Conservation (phyloP, 768 basidiomycete genomes). For the Fistulinella prunicolor region DNA sequence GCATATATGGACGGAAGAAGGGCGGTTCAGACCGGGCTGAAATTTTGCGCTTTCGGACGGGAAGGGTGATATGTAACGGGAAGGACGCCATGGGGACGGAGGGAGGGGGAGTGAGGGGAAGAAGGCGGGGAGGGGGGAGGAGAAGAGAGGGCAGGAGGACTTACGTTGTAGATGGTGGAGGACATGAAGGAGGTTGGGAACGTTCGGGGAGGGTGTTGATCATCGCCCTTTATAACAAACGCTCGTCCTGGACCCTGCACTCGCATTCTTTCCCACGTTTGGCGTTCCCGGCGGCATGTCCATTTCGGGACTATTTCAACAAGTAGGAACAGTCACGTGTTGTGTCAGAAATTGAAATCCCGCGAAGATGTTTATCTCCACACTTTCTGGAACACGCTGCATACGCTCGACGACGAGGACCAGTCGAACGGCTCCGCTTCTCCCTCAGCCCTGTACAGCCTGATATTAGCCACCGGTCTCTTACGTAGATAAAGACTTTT, state of each 20-base stretch:
- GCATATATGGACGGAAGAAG: not conserved
- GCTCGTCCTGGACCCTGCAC: conserved; percentile 34
- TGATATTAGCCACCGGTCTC: conserved; percentile 1
- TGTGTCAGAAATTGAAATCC: conserved; percentile 12
- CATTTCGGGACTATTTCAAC: conserved; percentile 20
- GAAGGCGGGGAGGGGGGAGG: not conserved
- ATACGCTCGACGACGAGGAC: no score
- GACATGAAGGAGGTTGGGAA: conserved; percentile 38
- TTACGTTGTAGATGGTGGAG: conserved; percentile 39
- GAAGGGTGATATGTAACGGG: not conserved
- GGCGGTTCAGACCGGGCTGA: conserved; percentile 4
- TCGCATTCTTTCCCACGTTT: conserved; percentile 34
- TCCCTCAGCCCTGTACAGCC: not conserved
- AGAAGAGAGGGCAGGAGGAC: conserved; percentile 8
- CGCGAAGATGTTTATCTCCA: conserved; percentile 26
- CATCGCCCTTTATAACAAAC: conserved; percentile 39
- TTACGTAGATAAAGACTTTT: conserved; percentile 14
- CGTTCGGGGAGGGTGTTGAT: conserved; percentile 37
- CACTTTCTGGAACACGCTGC: no score
- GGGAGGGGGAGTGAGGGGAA: not conserved
- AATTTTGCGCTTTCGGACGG: conserved; percentile 25
- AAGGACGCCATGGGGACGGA: not conserved
- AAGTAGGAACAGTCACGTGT: conserved; percentile 34
- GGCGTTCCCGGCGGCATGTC: conserved; percentile 35
- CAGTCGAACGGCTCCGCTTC: conserved; percentile 1